phyloP scores from a whole-genome alignment of 495 filamentous ascomycete species.

The Hypomontagnella submonticulosa region DNA sequence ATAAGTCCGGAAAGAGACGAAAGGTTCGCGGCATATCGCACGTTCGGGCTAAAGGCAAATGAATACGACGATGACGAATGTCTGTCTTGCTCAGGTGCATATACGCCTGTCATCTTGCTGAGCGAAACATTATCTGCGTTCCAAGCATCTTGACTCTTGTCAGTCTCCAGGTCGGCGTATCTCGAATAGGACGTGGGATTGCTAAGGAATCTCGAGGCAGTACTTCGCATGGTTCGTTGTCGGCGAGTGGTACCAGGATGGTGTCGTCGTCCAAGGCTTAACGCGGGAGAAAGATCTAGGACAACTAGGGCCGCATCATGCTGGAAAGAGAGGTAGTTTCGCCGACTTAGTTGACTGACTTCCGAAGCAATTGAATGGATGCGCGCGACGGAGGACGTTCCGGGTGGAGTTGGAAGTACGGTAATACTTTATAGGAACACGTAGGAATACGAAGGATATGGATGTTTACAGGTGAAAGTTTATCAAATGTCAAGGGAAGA shows the following conservation, averaged over 20 bases:
- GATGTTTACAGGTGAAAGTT: constrained; percentile 19
- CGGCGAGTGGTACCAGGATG: constrained; percentile 33
- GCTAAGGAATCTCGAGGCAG: constrained; percentile 35
- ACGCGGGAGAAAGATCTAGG: constrained; percentile 39
- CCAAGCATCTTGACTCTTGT: constrained; percentile 37
- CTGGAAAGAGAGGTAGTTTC: constrained; percentile 30
- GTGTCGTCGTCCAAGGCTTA: constrained; percentile 41
- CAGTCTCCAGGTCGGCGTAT: constrained; percentile 31
- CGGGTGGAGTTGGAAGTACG: background rate
- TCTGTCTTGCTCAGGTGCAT: constrained; percentile 19
- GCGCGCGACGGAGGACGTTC: constrained; percentile 24
- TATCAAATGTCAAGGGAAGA: constrained; percentile 21
- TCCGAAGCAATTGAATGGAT: constrained; percentile 31
- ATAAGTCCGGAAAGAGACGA: constrained; percentile 14
- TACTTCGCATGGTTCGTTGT: constrained; percentile 48
- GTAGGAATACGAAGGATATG: constrained; percentile 14
- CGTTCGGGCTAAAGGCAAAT: constrained; percentile 10
- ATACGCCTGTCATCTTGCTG: constrained; percentile 30
- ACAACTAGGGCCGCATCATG: constrained; percentile 47
- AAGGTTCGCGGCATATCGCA: constrained; percentile 5
- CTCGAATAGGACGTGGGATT: constrained; percentile 32
- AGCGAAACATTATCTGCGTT: constrained; percentile 17
- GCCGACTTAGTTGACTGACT: constrained; percentile 28
- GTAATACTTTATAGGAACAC: no score
- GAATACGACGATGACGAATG: constrained; percentile 15